Evolutionary conservation across 2,329 filamentous ascomycete species (phyloP).

Genomic region (Fusarium sp.): DNA sequence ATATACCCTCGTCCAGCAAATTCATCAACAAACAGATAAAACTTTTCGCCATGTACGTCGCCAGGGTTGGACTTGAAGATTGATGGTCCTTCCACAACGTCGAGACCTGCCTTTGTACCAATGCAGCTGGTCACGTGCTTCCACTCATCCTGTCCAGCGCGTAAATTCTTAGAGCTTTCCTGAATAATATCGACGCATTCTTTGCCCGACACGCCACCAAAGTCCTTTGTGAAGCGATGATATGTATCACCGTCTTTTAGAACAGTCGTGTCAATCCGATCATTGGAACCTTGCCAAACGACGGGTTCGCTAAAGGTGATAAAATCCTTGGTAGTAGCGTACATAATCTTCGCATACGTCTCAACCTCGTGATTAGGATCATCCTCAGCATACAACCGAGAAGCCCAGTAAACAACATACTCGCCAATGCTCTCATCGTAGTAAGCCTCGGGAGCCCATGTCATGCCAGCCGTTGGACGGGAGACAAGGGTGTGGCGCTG

Average conservation of each 20-base stretch:
- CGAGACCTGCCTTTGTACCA: constrained; percentile 1
- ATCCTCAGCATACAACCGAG: constrained; percentile 53
- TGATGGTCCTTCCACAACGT: constrained; percentile 7
- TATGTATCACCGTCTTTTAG: neutral
- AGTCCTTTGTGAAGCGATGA: constrained; percentile 10
- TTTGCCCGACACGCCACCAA: neutral
- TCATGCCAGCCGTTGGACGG: constrained; percentile 61
- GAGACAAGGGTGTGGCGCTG: constrained; percentile 63
- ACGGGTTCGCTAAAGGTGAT: constrained; percentile 2
- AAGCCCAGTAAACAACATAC: constrained; percentile 61
- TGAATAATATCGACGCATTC: neutral
- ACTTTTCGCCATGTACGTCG: constrained; percentile 4
- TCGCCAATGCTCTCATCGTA: constrained; percentile 56
- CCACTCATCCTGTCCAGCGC: neutral
- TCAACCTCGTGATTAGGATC: constrained; percentile 3
- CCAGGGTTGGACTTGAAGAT: constrained; percentile 14
- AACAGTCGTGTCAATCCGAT: constrained; percentile 4
- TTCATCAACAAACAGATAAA: neutral
- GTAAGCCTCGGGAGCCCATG: constrained; percentile 64
- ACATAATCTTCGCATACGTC: neutral
- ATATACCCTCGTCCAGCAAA: constrained; percentile 7
- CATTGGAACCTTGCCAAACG: constrained; percentile 4
- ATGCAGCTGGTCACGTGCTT: constrained; percentile 2
- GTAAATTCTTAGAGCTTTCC: neutral
- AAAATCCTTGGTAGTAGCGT: constrained; percentile 3